Evolutionary conservation across 805 yeast genomes (phyloP).

Genomic region (Candida morakotiae): DNA sequence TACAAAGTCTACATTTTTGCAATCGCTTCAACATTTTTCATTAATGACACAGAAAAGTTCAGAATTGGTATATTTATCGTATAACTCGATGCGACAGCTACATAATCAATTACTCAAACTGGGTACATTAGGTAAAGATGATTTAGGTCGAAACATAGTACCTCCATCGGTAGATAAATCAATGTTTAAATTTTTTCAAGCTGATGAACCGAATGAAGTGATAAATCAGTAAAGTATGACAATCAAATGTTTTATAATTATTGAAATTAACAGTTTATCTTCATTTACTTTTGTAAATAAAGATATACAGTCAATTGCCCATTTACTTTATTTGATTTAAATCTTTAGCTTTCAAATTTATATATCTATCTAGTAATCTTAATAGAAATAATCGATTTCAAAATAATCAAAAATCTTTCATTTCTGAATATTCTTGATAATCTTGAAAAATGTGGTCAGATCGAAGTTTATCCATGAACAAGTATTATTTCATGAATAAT

Average conservation of each 20-base stretch:
- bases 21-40: slow-evolving; percentile 54
- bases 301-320: no score
- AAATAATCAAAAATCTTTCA: no score
- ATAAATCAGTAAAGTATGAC: slow-evolving; percentile 10
- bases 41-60: slow-evolving; percentile 52
- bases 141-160: slow-evolving; percentile 42
- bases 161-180: slow-evolving; percentile 49
- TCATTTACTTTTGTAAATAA: no score
- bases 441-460: no score
- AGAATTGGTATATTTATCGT: slow-evolving; percentile 37
- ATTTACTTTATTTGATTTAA: no score
- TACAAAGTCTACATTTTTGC: slow-evolving; percentile 41
- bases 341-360: no score
- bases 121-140: slow-evolving; percentile 37
- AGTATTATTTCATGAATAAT: no score
- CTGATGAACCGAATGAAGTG: slow-evolving; percentile 47
- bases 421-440: no score
- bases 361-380: no score
- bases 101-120: slow-evolving; percentile 20
- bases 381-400: no score
- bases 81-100: slow-evolving; percentile 34
- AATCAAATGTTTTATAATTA: background rate
- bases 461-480: no score
- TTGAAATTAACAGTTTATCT: no score
- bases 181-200: slow-evolving; percentile 44